Evolutionary conservation across 345 rosid species (phyloP), one percentile per base, ranked within the genome.

Genomic region (Syzygium aqueum): DNA sequence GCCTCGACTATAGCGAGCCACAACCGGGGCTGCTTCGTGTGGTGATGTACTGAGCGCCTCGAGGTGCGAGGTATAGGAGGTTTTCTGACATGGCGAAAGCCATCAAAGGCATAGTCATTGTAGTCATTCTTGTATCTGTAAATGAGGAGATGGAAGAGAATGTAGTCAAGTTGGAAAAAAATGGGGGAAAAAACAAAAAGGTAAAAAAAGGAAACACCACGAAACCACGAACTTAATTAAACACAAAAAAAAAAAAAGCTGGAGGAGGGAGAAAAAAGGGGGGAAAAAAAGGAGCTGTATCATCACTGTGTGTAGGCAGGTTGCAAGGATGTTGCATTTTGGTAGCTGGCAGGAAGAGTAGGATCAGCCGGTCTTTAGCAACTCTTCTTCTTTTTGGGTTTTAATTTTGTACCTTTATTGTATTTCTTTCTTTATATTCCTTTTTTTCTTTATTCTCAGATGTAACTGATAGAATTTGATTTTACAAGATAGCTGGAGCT

Each of bases 21-120:
- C 99, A 96, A 90, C 95, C 99, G 2, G 99, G 99, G 87, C 93
- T 98, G 87, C 96, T 98, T 87, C 95, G 98, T 85, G 98, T 98
- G 86, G 93, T 96, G 91, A 90, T 98, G 88, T 91, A 94, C 73
- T 95, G 95, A 95, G 84, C 63, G 40, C 87, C 78, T 53, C 83
- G 87, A 86, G 86, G 87, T 61, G 88, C 59, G 89, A 86, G 92
- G 89, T 57, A 86, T 89, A 91, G 90, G 89, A 87, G 93, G 85
- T 85, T 92, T 92, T 90, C 90, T 89, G 93, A 92, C 90, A 88
- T 11, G 78, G 85, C 63, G 89, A 89, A 90, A 43, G 86, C 91
- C 89, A 85, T 86, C 54, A 90, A 88, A 89, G 67, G 28, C 89
- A 84, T 86, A 53, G 89, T 87, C 90, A 61, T 59, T 87, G 77